These are phyloP conservation scores for Quillaja saponaria DNA, from an alignment of 306 rosid genomes.

Conservation along the genomic window DNA sequence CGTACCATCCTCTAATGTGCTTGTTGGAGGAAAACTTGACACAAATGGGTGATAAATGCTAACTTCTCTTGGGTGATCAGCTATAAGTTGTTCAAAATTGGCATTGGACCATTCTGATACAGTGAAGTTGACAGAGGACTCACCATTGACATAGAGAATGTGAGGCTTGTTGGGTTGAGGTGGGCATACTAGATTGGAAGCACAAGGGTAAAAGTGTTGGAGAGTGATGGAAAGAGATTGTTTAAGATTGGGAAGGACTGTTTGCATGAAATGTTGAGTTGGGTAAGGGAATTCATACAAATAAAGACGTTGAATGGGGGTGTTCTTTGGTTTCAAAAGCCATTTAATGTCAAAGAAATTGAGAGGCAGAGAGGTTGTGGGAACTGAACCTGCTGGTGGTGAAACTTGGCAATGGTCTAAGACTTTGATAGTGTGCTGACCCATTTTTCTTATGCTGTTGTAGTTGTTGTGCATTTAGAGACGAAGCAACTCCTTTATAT, in stretches of 20 bases:
- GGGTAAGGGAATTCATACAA: constrained; percentile 3
- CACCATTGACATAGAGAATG: background rate
- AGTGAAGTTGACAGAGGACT: constrained; percentile 2
- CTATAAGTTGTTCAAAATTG: background rate
- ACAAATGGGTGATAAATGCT: background rate
- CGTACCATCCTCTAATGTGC: background rate
- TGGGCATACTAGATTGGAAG: constrained; percentile 1
- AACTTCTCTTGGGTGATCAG: background rate
- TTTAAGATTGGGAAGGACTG: constrained; percentile 13
- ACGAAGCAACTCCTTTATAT: too few species aligned
- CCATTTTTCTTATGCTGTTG: too few species aligned
- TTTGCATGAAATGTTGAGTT: background rate
- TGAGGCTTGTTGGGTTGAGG: constrained; percentile 15
- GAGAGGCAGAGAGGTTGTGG: too few species aligned
- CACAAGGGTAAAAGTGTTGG: constrained; percentile 14
- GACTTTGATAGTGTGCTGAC: background rate
- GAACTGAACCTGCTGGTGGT: too few species aligned
- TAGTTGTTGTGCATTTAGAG: too few species aligned
- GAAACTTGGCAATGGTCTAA: too few species aligned
- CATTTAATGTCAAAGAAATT: too few species aligned
- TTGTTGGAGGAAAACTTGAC: background rate
- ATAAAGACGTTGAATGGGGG: background rate
- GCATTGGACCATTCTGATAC: background rate
- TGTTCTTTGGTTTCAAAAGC: too few species aligned
- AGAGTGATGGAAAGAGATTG: constrained; percentile 11